A percentile compares a stretch with the other conserved stretches of the same genome.
These are phyloP conservation scores for Heliosperma pusillum DNA, from an alignment of 148 eudicot genomes.

Conservation along the genomic window DNA sequence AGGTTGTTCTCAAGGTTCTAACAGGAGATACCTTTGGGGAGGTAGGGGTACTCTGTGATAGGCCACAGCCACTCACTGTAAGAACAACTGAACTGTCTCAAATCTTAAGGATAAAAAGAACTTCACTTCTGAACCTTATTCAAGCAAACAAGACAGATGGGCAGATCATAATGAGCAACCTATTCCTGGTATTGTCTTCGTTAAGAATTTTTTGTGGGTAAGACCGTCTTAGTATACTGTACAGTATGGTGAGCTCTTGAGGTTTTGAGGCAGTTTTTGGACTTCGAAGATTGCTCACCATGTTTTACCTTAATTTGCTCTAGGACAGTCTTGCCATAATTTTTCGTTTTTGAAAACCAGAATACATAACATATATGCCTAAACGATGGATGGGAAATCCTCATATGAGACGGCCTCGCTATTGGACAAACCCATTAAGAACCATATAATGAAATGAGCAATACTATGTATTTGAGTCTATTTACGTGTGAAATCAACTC, in stretches of 20 bases:
- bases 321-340: not conserved
- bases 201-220: not conserved
- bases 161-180: conserved; percentile 56
- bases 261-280: not conserved
- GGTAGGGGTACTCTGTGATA: conserved; percentile 60
- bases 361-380: not conserved
- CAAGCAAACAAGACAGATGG: conserved; percentile 55
- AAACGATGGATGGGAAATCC: not conserved
- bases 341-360: not conserved
- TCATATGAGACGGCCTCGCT: no score
- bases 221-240: not conserved
- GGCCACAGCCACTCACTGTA: conserved; percentile 67
- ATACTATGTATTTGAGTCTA: no score
- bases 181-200: conserved; percentile 43
- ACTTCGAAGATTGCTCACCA: not conserved
- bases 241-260: conserved; percentile 1
- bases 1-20: conserved; percentile 55
- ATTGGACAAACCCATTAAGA: no score
- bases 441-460: no score
- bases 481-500: no score
- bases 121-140: conserved; percentile 43
- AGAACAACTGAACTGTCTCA: conserved; percentile 75
- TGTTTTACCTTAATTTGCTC: not conserved
- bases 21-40: conserved; percentile 81
- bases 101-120: conserved; percentile 50